These are phyloP conservation scores for Opeltia flavorubescens DNA, from an alignment of 495 filamentous ascomycete genomes.

Conservation along the genomic window DNA sequence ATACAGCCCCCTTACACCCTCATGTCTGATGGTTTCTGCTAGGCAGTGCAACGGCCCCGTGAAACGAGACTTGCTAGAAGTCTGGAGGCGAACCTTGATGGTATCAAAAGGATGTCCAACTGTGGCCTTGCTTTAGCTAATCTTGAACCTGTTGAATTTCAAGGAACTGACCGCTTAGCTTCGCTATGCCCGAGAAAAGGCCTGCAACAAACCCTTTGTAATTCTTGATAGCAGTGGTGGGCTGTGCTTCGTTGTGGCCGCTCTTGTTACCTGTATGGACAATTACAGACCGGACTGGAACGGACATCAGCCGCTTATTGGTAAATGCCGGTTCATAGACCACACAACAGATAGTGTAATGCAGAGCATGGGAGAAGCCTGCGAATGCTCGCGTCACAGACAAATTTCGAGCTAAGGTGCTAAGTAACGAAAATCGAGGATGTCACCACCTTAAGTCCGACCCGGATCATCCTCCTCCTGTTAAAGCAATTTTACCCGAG, in stretches of 20 bases:
- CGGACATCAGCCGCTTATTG: conserved; percentile 4
- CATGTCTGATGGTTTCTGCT: conserved; percentile 63
- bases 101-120: conserved; percentile 55
- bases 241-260: conserved; percentile 11
- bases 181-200: conserved; percentile 84
- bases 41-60: conserved; percentile 78
- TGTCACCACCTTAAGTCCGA: too few species aligned
- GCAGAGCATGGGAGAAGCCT: not conserved
- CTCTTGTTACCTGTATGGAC: conserved; percentile 9
- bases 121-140: conserved; percentile 6
- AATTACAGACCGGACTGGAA: conserved; percentile 4
- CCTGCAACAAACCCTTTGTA: conserved; percentile 95
- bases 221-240: conserved; percentile 19
- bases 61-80: conserved; percentile 64
- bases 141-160: not conserved
- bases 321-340: not conserved
- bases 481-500: too few species aligned
- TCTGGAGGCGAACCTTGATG: conserved; percentile 90
- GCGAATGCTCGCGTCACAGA: too few species aligned
- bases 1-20: conserved; percentile 67
- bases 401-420: too few species aligned
- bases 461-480: too few species aligned
- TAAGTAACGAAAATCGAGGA: too few species aligned
- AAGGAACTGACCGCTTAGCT: conserved; percentile 55
- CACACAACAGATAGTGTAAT: not conserved